Conservation (phyloP, 768 basidiomycete genomes). For the Suillus fuscotomentosus region DNA sequence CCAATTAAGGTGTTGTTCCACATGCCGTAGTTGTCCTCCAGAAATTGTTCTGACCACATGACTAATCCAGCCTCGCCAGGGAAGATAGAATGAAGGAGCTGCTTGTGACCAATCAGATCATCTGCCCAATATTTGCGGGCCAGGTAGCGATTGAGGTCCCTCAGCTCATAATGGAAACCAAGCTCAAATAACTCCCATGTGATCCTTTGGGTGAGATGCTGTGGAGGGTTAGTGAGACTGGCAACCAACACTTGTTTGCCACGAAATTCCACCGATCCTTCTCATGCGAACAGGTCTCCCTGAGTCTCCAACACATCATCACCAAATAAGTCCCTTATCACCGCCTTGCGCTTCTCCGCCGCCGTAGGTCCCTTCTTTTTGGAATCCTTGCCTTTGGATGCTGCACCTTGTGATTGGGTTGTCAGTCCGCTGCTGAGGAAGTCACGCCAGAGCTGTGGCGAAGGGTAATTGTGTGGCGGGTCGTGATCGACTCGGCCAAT, state of each 20-base stretch:
- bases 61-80: not conserved
- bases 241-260: not conserved
- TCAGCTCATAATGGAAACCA: conserved; percentile 17
- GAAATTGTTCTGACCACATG: not conserved
- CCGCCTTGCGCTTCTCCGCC: not conserved
- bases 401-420: not conserved
- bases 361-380: not conserved
- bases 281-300: not conserved
- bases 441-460: not conserved
- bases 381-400: not conserved
- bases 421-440: not conserved
- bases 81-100: not conserved
- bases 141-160: conserved; percentile 8
- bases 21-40: not conserved
- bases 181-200: conserved; percentile 16
- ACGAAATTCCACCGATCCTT: not conserved
- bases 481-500: not conserved
- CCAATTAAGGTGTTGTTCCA: not conserved
- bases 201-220: not conserved
- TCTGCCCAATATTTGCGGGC: not conserved
- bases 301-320: not conserved
- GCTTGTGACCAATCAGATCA: not conserved
- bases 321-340: not conserved
- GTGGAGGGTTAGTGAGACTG: not conserved
- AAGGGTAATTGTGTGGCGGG: not conserved